Base-by-base conservation (phyloP, 805 yeast species). In the Clavispora asparagi region DNA sequence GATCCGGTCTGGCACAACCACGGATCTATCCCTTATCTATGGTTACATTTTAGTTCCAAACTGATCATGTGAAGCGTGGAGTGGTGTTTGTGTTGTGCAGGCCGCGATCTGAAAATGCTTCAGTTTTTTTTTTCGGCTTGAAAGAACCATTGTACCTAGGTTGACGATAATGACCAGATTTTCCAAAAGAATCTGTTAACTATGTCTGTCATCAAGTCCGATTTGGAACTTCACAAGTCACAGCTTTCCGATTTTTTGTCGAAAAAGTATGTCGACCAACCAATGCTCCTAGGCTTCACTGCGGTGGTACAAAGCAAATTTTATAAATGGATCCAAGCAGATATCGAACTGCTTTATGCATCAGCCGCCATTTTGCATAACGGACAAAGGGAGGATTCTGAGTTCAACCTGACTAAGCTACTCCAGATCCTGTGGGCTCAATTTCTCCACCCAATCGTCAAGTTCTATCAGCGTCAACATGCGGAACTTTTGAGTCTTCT, bases 381-480 rank as follows among this genome's bases (percentile, higher is more conserved):
- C 17, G 45, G 40, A 6, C 55, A 53, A 35, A 42, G 41, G 9
- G 52, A 47, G 17, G 28, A 39, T 2, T 57, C 60, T 2, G 61
- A 77, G 7, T 68, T 84, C 48, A 54, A 48, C 5, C 68, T 73
- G 40, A 62, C 66, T 26, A 57, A 58, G 14, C 60, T 55, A 40
- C 52, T 71, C 16, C 84, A 80, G 43, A 54, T 60, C 5, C 61
- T 81, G 17, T 85, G 90, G 90, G 59, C 69, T 29, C 78, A 79
- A 6, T 72, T 85, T 51, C 85, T 81, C 53, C 80, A 81, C 54
- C 88, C 88, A 1, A 75, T 80, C 2, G 72, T 83, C 49, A 82
- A 81, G 53, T 74, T 74, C 58, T 83, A 74, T 54, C 81, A 78
- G 56, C 54, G 60, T 16, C 64, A 62, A 29, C 75, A 68, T 52